phyloP scores from a whole-genome alignment of 129 eudicot species.

The Arctium minus region DNA sequence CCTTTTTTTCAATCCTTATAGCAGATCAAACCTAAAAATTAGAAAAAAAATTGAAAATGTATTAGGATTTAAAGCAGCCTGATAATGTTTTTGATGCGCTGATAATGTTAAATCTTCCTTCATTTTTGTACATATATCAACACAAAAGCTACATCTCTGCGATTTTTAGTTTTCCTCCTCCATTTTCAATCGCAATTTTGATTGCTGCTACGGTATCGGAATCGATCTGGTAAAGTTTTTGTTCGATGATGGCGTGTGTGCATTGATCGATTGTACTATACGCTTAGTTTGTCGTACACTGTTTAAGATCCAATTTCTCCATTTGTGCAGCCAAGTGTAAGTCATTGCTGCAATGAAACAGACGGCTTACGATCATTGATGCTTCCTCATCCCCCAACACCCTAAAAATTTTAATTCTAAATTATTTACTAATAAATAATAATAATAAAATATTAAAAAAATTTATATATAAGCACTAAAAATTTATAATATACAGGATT shows the following conservation, averaged over 20 bases:
- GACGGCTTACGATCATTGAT: constrained; percentile 5
- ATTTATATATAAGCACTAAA: too few species aligned
- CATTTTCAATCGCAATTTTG: background rate
- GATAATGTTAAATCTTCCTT: constrained; percentile 22
- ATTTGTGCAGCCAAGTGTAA: constrained; percentile 28
- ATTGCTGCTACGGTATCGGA: background rate
- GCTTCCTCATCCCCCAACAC: background rate
- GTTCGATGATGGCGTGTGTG: background rate
- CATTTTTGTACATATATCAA: constrained; percentile 15
- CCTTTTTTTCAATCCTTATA: background rate
- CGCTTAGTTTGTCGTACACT: background rate
- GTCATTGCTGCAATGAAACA: constrained; percentile 7
- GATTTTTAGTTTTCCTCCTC: background rate
- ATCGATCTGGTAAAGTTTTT: background rate
- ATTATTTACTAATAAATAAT: background rate
- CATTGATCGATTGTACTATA: constrained; percentile 2
- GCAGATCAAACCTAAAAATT: constrained; percentile 6
- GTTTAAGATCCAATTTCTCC: background rate
- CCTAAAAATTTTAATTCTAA: background rate
- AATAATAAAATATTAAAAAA: background rate
- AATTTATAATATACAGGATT: too few species aligned
- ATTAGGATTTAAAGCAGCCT: constrained; percentile 30
- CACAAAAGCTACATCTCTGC: background rate
- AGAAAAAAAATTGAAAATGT: background rate
- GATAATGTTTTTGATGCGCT: constrained; percentile 37